Evolutionary conservation across 2,329 filamentous ascomycete genomes (phyloP).

Genomic region (Gremmenia infestans): DNA sequence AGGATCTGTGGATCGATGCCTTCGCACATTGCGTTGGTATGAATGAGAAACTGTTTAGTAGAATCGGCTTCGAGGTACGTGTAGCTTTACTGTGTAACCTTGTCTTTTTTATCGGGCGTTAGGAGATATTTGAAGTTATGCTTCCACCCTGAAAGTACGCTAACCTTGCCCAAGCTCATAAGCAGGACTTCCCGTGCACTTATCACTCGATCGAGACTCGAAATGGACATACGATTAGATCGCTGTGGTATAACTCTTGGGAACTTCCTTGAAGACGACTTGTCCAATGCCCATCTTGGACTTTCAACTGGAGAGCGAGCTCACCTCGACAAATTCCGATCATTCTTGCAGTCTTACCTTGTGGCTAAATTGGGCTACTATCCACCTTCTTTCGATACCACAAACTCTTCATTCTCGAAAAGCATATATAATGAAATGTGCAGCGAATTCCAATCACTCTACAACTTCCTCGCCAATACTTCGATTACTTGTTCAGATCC

Average conservation of each 20-base stretch:
- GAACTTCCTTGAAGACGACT: slow-evolving; percentile 67
- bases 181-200: slow-evolving; percentile 55
- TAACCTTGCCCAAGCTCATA: slow-evolving; percentile 37
- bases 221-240: slow-evolving; percentile 60
- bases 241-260: slow-evolving; percentile 53
- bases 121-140: too few species aligned
- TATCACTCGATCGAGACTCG: slow-evolving; percentile 55
- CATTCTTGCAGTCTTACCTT: slow-evolving; percentile 64
- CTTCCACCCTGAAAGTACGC: background rate
- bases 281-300: slow-evolving; percentile 62
- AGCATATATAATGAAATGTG: slow-evolving; percentile 57
- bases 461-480: slow-evolving; percentile 65
- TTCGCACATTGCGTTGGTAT: slow-evolving; percentile 78
- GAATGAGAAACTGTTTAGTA: slow-evolving; percentile 54
- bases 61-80: slow-evolving; percentile 57
- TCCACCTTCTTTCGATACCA: slow-evolving; percentile 50
- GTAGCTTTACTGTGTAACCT: background rate
- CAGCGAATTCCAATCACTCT: slow-evolving; percentile 65
- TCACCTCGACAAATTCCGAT: slow-evolving; percentile 69
- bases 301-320: slow-evolving; percentile 54
- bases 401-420: slow-evolving; percentile 49
- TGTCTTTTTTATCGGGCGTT: too few species aligned
- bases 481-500: slow-evolving; percentile 40
- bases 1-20: slow-evolving; percentile 64
- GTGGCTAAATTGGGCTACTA: slow-evolving; percentile 65